Conservation (phyloP, 805 yeast species). For the Barnettozyma sp. region DNA sequence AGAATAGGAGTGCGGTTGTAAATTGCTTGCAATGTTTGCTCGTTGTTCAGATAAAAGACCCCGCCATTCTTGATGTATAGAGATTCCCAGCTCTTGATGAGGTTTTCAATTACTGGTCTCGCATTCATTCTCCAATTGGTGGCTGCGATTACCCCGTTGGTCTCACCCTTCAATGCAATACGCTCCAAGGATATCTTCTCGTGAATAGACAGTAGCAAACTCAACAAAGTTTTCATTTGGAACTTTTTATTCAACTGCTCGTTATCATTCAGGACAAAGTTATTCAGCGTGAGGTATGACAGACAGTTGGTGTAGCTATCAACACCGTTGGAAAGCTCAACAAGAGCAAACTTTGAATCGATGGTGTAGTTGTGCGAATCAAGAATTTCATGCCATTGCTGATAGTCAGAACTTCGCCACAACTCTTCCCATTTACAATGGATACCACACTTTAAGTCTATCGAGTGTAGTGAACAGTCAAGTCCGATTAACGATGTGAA, state of each 20-base stretch:
- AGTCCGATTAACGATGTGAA: slow-evolving; percentile 43
- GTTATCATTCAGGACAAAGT: slow-evolving; percentile 32
- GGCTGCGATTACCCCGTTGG: slow-evolving; percentile 38
- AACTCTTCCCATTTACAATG: slow-evolving; percentile 54
- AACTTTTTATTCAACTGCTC: slow-evolving; percentile 30
- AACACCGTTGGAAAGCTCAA: slow-evolving; percentile 49
- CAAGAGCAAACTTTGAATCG: slow-evolving; percentile 48
- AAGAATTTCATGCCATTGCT: slow-evolving; percentile 45
- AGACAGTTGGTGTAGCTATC: slow-evolving; percentile 40
- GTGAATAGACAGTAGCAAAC: slow-evolving; percentile 58
- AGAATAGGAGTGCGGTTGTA: slow-evolving; percentile 49
- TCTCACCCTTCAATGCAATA: slow-evolving; percentile 29
- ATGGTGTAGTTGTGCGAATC: slow-evolving; percentile 32
- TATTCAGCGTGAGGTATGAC: slow-evolving; percentile 38
- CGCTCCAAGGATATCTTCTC: slow-evolving; percentile 56
- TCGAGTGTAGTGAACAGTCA: slow-evolving; percentile 36
- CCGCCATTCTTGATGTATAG: slow-evolving; percentile 60
- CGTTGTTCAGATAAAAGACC: slow-evolving; percentile 45
- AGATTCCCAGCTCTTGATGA: slow-evolving; percentile 64
- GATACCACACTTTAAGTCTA: slow-evolving; percentile 55
- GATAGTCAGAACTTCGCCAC: slow-evolving; percentile 46
- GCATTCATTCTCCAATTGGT: slow-evolving; percentile 61
- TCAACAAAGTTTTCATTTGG: slow-evolving; percentile 44
- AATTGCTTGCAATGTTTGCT: slow-evolving; percentile 34
- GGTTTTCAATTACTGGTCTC: slow-evolving; percentile 49